Conservation (phyloP, 192 early-diverging fungal species). For the Coemansia sp. region DNA sequence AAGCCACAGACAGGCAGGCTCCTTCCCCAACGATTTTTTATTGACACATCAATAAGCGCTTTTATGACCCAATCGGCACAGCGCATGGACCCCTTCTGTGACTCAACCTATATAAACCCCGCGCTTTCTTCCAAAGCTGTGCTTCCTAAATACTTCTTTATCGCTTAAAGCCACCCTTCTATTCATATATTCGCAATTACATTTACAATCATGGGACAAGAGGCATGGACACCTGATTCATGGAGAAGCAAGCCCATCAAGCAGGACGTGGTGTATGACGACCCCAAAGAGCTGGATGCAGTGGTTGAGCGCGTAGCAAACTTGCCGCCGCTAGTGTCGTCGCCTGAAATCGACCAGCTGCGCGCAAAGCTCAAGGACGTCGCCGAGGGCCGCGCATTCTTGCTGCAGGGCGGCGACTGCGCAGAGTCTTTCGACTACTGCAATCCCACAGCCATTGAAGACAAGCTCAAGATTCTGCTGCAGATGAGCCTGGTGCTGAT, state of each 20-base stretch:
- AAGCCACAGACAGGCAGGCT: background rate
- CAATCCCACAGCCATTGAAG: constrained; percentile 83
- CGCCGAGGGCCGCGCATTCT: constrained; percentile 85
- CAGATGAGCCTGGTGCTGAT: constrained; percentile 96
- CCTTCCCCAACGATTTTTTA: background rate
- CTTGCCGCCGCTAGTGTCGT: constrained; percentile 88
- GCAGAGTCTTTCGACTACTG: constrained; percentile 99
- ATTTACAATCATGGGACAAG: background rate
- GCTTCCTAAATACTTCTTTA: too few relatives aligned
- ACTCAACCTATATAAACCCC: background rate
- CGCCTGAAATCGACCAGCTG: constrained; percentile 81
- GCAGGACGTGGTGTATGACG: constrained; percentile 88
- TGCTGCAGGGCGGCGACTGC: constrained; percentile 98
- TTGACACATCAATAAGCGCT: constrained; percentile 4
- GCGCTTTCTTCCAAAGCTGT: too few relatives aligned
- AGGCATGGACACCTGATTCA: constrained; percentile 64
- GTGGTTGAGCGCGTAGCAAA: constrained; percentile 73
- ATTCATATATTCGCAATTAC: too few relatives aligned
- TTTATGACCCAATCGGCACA: constrained; percentile 3
- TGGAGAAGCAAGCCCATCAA: constrained; percentile 75
- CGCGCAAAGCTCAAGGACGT: constrained; percentile 82
- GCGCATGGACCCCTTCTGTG: background rate
- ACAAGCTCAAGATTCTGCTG: constrained; percentile 93
- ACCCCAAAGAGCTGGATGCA: constrained; percentile 62
- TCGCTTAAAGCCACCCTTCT: too few relatives aligned